A percentile compares a stretch with the other conserved stretches of the same genome.
Evolutionary conservation across 176 grass and related monocot genomes (phyloP).

Genomic region (Phyllostachys edulis): DNA sequence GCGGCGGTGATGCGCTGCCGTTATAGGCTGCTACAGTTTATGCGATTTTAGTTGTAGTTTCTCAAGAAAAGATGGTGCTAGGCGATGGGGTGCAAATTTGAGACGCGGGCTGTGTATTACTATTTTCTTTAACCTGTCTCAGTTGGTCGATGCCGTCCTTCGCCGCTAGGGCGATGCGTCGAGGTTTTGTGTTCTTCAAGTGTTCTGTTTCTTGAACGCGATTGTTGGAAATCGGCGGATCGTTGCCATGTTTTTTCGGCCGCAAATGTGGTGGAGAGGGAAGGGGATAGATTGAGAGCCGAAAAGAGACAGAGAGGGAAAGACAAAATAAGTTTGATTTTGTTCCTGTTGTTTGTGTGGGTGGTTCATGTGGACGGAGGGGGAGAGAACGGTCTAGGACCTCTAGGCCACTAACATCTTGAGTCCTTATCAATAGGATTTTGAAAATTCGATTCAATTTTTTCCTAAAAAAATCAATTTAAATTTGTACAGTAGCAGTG

Average conservation of each 20-base stretch:
- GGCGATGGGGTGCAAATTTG: not conserved
- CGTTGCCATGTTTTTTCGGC: not conserved
- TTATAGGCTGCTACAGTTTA: not conserved
- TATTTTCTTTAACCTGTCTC: not conserved
- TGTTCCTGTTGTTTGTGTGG: not conserved
- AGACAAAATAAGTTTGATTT: not conserved
- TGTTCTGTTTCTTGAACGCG: not conserved
- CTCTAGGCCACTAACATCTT: not conserved
- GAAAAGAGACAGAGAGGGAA: not conserved
- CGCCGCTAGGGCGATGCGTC: not conserved
- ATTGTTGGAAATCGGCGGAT: not conserved
- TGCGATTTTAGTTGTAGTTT: not conserved
- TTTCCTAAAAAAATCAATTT: not conserved
- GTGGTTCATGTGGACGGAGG: not conserved
- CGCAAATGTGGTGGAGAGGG: not conserved
- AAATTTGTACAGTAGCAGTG: not conserved
- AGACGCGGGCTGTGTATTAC: not conserved
- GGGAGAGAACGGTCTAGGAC: not conserved
- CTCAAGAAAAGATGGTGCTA: not conserved
- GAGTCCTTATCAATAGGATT: not conserved
- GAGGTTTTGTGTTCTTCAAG: not conserved
- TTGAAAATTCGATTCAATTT: not conserved
- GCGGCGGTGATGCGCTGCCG: not conserved
- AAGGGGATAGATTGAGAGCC: not conserved
- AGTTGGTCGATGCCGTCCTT: not conserved